Evolutionary conservation across 2,329 filamentous ascomycete genomes (phyloP).

Genomic region (Fusarium sp.): DNA sequence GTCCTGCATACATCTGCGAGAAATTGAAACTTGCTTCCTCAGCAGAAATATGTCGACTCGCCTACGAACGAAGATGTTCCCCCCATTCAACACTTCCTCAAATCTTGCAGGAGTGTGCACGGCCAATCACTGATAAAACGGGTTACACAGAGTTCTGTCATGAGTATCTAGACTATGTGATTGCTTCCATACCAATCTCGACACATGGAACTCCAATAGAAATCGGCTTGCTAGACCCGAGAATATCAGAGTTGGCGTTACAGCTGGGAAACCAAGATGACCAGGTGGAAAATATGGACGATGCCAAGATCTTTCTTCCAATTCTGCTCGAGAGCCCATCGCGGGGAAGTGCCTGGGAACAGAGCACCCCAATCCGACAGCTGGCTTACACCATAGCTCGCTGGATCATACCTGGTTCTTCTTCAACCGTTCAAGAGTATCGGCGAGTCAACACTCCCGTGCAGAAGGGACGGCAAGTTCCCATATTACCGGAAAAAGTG

Average conservation of each 20-base stretch:
- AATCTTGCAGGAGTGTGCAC: conserved; percentile 48
- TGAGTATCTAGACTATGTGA: conserved; percentile 51
- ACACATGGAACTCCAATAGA: conserved; percentile 14
- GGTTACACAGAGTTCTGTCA: conserved; percentile 51
- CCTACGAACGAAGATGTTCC: conserved; percentile 53
- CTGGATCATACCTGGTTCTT: conserved; percentile 32
- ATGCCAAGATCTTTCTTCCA: conserved; percentile 71
- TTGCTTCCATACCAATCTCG: conserved; percentile 34
- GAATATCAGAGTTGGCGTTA: conserved; percentile 56
- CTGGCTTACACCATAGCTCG: conserved; percentile 67
- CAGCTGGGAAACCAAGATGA: conserved; percentile 44
- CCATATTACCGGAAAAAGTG: conserved; percentile 24
- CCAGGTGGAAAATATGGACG: conserved; percentile 36
- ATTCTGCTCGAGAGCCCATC: conserved; percentile 69
- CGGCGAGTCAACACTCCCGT: conserved; percentile 51
- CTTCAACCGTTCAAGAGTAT: conserved; percentile 53
- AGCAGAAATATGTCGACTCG: conserved; percentile 52
- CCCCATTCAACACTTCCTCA: conserved; percentile 50
- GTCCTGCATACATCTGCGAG: conserved; percentile 55
- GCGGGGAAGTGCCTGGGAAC: conserved; percentile 70
- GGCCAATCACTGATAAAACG: conserved; percentile 32
- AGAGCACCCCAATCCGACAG: conserved; percentile 63
- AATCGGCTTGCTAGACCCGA: conserved; percentile 53
- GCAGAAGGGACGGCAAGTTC: conserved; percentile 50
- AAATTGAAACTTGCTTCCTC: conserved; percentile 57